Base-by-base conservation (phyloP, 2,329 filamentous ascomycete species). In the Pyrenophora tritici-repentis region DNA sequence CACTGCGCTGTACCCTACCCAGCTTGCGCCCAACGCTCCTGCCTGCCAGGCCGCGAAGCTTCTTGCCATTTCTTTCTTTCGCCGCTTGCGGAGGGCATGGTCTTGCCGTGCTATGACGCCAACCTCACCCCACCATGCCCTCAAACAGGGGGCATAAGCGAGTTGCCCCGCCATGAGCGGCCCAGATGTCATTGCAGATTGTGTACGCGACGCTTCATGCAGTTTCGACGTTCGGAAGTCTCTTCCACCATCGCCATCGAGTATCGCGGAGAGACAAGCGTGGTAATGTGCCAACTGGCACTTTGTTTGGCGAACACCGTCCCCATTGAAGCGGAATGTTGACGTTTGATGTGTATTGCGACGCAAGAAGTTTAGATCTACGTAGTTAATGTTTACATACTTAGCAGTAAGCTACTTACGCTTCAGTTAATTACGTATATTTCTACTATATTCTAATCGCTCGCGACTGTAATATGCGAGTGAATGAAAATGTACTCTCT, bases 41-140 rank as follows among this genome's bases (percentile, higher is more conserved):
- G 42, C 9, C 22, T 35, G 31, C n/a, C 22, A 12, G 36, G 17
- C 46, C 22, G 22, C 39, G 36, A 36, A 48, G 34, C 12, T 38
- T 42, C 40, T 32, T 42, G 40, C 35, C 26, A 18, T 36, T 36
- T 53, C 38, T 36, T 36, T 53, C 38, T 48, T n/a, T 53, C 40
- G 45, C 45, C 35, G 40, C 50, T 18, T 18, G 22, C 44, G 26
- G 12, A 35, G 35, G 39, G 17, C 43, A 29, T 35, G 44, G 20
- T 32, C 29, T 14, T 34, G 43, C 44, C 1, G 18, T 38, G 50
- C 53, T 56, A 58, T 58, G 55, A 58, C 55, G 55, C 42, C 44
- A 31, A n/a, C 41, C 42, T 47, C 40, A 41, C 56, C 53, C 53
- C 56, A 56, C 53, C 50, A 59, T 49, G 46, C 20, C 43, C 50